phyloP scores from a whole-genome alignment of 257 asterid species.

The Solanum lycopersicoides region DNA sequence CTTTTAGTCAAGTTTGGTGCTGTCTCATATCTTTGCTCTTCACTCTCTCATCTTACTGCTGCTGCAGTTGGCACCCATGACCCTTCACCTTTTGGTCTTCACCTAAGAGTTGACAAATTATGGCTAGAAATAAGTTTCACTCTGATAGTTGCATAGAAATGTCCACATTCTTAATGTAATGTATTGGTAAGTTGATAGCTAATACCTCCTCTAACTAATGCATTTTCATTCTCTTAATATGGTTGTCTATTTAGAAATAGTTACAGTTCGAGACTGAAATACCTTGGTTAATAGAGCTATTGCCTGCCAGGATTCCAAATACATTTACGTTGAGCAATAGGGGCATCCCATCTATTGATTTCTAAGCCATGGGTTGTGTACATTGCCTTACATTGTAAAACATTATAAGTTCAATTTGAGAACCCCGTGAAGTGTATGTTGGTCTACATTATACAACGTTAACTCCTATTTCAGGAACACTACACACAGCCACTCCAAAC shows the following conservation, averaged over 20 bases:
- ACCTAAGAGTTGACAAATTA: neutral
- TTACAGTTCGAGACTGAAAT: neutral
- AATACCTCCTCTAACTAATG: neutral
- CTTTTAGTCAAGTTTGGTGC: neutral
- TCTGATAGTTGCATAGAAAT: neutral
- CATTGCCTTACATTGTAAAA: neutral
- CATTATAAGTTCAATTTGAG: neutral
- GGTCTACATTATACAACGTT: neutral
- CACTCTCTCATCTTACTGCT: neutral
- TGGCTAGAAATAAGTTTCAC: neutral
- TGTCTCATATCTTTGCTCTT: neutral
- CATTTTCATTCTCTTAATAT: neutral
- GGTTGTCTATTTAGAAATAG: neutral
- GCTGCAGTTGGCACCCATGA: neutral
- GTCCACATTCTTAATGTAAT: neutral
- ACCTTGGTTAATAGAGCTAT: neutral
- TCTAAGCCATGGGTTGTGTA: neutral
- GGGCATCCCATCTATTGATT: neutral
- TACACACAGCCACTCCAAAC: neutral
- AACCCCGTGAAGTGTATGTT: neutral
- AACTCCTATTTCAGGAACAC: neutral
- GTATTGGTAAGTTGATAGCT: neutral
- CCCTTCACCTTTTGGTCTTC: neutral
- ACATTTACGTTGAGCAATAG: neutral
- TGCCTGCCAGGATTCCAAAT: neutral